A percentile compares a stretch with the other conserved stretches of the same genome.
phyloP scores from a whole-genome alignment of 169 alveolate species.

The Plasmodium blacklocki region DNA sequence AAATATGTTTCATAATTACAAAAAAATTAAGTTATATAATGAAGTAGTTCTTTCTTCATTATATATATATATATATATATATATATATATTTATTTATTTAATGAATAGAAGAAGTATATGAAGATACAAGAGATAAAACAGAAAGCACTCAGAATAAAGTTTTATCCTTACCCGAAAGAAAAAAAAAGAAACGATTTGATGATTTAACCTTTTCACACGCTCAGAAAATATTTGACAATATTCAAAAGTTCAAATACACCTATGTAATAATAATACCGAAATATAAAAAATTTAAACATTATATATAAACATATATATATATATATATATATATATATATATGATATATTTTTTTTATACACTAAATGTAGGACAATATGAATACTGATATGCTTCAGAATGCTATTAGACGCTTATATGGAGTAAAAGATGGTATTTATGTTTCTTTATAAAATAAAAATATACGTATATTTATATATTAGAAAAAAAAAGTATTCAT shows the following conservation, averaged over 20 bases:
- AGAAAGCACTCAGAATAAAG: constrained; percentile 4
- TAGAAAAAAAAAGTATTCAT: not conserved
- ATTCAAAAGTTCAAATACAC: constrained; percentile 58
- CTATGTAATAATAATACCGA: constrained; percentile 32
- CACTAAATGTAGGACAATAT: constrained; percentile 47
- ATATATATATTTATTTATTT: constrained; percentile 5
- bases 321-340: constrained; percentile 9
- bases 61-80: not conserved
- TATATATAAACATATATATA: constrained; percentile 1
- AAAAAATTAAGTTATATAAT: not conserved
- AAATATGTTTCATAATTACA: constrained; percentile 1
- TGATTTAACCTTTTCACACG: constrained; percentile 64
- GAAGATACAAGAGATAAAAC: constrained; percentile 57
- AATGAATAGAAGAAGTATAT: constrained; percentile 66
- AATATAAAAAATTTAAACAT: constrained; percentile 5
- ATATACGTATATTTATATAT: not conserved
- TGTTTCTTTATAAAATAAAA: not conserved
- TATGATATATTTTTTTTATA: not conserved
- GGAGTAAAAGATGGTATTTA: constrained; percentile 46
- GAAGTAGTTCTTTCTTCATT: not conserved
- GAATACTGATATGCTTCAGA: constrained; percentile 57
- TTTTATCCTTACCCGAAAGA: constrained; percentile 12
- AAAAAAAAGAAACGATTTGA: constrained; percentile 53
- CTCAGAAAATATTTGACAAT: constrained; percentile 76
- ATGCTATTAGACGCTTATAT: constrained; percentile 67